phyloP scores from a whole-genome alignment of 805 yeast species.

The Lipomyces mesembrius region DNA sequence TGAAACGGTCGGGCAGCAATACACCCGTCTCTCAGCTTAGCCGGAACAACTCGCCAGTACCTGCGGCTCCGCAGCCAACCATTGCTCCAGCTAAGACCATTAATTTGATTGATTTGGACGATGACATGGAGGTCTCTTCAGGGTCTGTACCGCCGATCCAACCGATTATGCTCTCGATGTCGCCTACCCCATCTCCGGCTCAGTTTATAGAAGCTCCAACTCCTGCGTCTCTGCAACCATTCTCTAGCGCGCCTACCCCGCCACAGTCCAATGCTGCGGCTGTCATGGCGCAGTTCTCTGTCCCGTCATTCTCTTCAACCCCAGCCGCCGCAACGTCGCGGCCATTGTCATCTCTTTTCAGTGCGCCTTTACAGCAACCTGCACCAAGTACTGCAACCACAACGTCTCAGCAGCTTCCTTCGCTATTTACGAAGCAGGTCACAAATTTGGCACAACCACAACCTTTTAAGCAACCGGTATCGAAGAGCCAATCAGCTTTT shows the following conservation, averaged over 20 bases:
- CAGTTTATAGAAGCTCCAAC: neutral
- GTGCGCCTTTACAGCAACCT: neutral
- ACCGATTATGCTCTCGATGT: constrained; percentile 24
- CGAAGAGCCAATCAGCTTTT: neutral
- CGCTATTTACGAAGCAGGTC: constrained; percentile 6
- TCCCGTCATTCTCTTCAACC: constrained; percentile 6
- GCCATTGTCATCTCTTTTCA: constrained; percentile 3
- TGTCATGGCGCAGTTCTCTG: constrained; percentile 21
- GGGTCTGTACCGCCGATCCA: constrained; percentile 9
- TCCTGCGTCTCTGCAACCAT: neutral
- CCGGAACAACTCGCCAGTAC: constrained; percentile 16
- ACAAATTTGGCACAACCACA: constrained; percentile 8
- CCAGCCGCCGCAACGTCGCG: neutral
- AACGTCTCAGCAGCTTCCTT: neutral
- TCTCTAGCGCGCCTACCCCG: neutral
- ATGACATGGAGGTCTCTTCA: constrained; percentile 46
- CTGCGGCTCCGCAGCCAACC: constrained; percentile 39
- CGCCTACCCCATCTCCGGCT: constrained; percentile 23
- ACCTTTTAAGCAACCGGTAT: constrained; percentile 13
- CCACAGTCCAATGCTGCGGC: constrained; percentile 16
- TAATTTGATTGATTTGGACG: constrained; percentile 74
- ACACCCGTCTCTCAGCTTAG: constrained; percentile 22
- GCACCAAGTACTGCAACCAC: neutral
- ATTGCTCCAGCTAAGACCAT: constrained; percentile 50
- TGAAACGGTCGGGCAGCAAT: constrained; percentile 46